These are phyloP conservation scores for Sapria himalayana DNA, from an alignment of 345 rosid species.

Conservation along the genomic window DNA sequence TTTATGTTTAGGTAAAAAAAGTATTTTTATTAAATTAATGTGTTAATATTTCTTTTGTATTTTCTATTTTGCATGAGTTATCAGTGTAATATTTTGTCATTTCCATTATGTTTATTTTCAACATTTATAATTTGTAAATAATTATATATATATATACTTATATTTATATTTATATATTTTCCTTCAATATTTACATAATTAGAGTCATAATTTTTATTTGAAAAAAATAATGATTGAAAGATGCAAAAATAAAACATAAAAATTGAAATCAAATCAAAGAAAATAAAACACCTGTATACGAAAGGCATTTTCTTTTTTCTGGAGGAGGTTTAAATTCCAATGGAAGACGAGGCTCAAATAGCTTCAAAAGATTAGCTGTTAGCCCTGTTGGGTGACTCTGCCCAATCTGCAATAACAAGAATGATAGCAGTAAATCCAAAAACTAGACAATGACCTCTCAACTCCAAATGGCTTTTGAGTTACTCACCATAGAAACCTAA, in stretches of 20 bases:
- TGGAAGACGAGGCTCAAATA: constrained; percentile 82
- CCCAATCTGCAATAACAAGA: constrained; percentile 52
- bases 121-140: no score
- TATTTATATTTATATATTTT: no score
- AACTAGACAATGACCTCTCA: neutral
- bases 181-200: no score
- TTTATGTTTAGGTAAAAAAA: no score
- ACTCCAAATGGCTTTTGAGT: neutral
- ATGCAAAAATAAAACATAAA: neutral
- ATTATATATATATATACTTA: no score
- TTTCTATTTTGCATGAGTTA: no score
- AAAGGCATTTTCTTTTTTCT: constrained; percentile 74
- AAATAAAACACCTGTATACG: constrained; percentile 31
- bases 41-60: no score
- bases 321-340: constrained; percentile 75
- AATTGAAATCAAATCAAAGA: neutral
- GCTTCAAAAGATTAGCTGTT: constrained; percentile 68
- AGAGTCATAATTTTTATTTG: no score
- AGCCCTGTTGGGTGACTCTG: constrained; percentile 93
- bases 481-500: neutral
- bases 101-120: no score
- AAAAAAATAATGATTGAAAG: constrained; percentile 2
- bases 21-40: no score
- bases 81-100: no score
- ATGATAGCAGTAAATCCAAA: constrained; percentile 1